A percentile compares a stretch with the other conserved stretches of the same genome.
Conservation (phyloP, 2,329 filamentous ascomycete species). For the Stenocarpella maydis region DNA sequence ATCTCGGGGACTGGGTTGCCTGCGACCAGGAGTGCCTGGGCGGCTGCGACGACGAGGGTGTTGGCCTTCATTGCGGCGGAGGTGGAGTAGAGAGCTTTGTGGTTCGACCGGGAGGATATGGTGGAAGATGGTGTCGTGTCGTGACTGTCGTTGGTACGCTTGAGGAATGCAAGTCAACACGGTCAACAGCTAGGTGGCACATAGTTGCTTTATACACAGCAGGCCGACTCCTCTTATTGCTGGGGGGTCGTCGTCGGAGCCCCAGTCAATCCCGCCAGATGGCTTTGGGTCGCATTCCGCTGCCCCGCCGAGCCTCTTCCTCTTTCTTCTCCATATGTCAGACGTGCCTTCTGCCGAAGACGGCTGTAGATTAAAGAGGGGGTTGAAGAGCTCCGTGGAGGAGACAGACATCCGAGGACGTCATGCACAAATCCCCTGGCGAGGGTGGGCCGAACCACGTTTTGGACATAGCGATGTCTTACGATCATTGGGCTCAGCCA, state of each 20-base stretch:
- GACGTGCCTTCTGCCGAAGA: slow-evolving; percentile 5
- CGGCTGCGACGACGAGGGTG: slow-evolving; percentile 28
- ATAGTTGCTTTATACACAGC: slow-evolving; percentile 4
- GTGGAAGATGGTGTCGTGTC: background rate
- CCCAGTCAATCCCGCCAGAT: slow-evolving; percentile 18
- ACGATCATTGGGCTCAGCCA: background rate
- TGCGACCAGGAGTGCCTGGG: slow-evolving; percentile 35
- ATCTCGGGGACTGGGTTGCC: slow-evolving; percentile 37
- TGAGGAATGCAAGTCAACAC: background rate
- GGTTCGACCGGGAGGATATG: background rate
- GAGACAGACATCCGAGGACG: background rate
- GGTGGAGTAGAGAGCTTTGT: background rate
- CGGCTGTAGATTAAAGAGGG: slow-evolving; percentile 3
- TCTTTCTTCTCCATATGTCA: slow-evolving; percentile 2
- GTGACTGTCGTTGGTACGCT: background rate
- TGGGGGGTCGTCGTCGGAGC: background rate
- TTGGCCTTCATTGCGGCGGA: slow-evolving; percentile 34
- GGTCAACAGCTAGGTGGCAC: background rate
- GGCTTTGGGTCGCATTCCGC: slow-evolving; percentile 7
- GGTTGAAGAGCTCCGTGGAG: background rate
- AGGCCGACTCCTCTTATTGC: background rate
- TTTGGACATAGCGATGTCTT: background rate
- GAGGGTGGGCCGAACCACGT: slow-evolving; percentile 8
- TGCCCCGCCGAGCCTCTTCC: slow-evolving; percentile 12
- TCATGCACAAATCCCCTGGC: background rate